Percentiles rank a stretch among this genome's conserved stretches.
Evolutionary conservation across 345 rosid genomes (phyloP).

Genomic region (Salix viminalis): DNA sequence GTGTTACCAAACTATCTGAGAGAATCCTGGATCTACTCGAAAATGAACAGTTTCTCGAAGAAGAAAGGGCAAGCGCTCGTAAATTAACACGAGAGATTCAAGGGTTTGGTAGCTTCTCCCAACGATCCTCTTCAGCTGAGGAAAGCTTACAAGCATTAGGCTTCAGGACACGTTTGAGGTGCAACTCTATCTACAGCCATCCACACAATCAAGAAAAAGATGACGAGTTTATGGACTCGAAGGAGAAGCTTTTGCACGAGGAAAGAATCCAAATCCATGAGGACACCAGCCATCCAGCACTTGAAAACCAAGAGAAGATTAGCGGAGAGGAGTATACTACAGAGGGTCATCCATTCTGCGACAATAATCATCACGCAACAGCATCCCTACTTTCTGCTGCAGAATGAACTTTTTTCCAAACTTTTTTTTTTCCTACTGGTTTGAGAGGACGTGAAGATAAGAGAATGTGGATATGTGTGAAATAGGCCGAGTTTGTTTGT

Average conservation of each 20-base stretch:
- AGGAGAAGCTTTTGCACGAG: neutral
- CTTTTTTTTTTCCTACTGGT: neutral
- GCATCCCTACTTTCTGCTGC: slow-evolving; percentile 30
- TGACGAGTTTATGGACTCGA: slow-evolving; percentile 5
- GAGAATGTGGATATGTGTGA: neutral
- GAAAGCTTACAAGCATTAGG: slow-evolving; percentile 14
- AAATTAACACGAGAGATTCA: slow-evolving; percentile 45
- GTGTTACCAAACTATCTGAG: slow-evolving; percentile 40
- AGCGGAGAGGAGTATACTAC: neutral
- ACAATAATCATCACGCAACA: slow-evolving; percentile 6
- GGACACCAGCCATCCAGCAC: neutral
- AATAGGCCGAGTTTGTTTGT: neutral
- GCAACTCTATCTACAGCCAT: slow-evolving; percentile 13
- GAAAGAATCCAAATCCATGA: neutral
- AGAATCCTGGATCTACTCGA: slow-evolving; percentile 48
- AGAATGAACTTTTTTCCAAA: neutral
- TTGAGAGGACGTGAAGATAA: neutral
- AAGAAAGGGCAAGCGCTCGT: slow-evolving; percentile 52
- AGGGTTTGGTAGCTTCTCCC: slow-evolving; percentile 64
- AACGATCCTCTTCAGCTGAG: slow-evolving; percentile 18
- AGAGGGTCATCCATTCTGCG: slow-evolving; percentile 42
- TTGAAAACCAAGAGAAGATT: neutral
- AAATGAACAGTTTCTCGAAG: slow-evolving; percentile 37
- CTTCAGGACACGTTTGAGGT: slow-evolving; percentile 18
- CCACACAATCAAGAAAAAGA: slow-evolving; percentile 5